Evolutionary conservation across 139 green algal species (phyloP).

Genomic region (Zygnema circumcarinatum): DNA sequence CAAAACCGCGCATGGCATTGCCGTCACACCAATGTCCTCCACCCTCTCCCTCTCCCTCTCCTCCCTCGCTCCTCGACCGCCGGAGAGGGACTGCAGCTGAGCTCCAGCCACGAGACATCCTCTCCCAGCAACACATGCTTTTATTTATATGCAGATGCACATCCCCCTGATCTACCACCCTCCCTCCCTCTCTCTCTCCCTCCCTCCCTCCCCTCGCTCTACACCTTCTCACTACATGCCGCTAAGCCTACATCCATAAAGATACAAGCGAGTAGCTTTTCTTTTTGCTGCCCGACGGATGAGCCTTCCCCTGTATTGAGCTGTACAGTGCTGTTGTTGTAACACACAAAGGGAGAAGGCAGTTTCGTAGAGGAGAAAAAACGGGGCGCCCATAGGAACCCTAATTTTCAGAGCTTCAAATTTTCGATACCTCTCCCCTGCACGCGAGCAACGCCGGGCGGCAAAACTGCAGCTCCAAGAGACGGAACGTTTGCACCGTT

Average conservation of each 20-base stretch:
- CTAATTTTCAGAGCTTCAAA: background rate
- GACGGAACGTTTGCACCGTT: background rate
- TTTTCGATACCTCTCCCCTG: background rate
- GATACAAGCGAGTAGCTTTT: background rate
- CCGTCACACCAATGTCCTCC: background rate
- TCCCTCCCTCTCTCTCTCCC: background rate
- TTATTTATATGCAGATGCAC: background rate
- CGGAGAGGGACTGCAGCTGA: background rate
- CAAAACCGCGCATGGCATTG: background rate
- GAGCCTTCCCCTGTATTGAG: background rate
- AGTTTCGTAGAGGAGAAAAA: background rate
- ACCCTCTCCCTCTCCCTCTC: background rate
- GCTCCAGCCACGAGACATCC: background rate
- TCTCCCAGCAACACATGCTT: background rate
- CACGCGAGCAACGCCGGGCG: background rate
- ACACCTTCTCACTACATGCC: background rate
- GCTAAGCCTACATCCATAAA: background rate
- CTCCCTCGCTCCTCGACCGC: background rate
- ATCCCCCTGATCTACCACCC: background rate
- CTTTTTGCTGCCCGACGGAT: too few species aligned
- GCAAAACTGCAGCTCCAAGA: background rate
- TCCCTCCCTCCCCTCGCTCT: background rate
- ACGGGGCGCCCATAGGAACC: background rate
- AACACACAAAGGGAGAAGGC: background rate
- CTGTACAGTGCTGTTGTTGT: background rate